Percentiles rank a stretch among this genome's conserved stretches.
These are phyloP conservation scores for Sutorius australiensis DNA, from an alignment of 768 basidiomycete species.

Conservation along the genomic window DNA sequence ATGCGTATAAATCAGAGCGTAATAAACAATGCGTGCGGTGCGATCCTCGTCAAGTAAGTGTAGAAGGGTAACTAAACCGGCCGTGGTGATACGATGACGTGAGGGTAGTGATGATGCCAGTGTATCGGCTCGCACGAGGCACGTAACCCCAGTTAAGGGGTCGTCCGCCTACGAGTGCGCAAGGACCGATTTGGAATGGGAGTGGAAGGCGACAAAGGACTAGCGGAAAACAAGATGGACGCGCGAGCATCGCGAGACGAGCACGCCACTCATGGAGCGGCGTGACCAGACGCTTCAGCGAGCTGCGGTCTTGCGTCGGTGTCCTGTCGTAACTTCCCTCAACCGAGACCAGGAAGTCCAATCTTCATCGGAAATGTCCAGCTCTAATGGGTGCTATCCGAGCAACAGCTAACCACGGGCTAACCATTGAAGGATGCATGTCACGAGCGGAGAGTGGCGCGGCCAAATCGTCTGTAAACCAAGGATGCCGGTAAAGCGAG, in stretches of 20 bases:
- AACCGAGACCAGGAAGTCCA: constrained; percentile 49
- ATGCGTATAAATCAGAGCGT: constrained; percentile 39
- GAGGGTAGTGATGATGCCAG: constrained; percentile 46
- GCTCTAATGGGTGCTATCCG: constrained; percentile 16
- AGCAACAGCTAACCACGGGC: constrained; percentile 39
- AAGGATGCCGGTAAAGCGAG: constrained; percentile 12
- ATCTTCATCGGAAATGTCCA: constrained; percentile 45
- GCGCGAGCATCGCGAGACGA: constrained; percentile 53
- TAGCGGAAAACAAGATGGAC: constrained; percentile 42
- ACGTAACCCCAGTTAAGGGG: constrained; percentile 81
- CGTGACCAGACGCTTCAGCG: constrained; percentile 51
- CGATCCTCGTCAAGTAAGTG: constrained; percentile 23
- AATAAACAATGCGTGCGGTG: constrained; percentile 40
- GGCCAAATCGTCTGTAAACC: constrained; percentile 42
- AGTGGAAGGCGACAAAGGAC: constrained; percentile 38
- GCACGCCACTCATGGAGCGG: constrained; percentile 46
- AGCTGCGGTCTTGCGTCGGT: constrained; percentile 65
- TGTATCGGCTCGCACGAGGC: constrained; percentile 76
- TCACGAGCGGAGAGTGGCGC: constrained; percentile 45
- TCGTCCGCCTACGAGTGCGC: constrained; percentile 66
- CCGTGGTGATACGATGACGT: constrained; percentile 16
- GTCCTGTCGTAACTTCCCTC: constrained; percentile 54
- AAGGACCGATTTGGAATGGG: constrained; percentile 53
- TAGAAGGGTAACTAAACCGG: constrained; percentile 26
- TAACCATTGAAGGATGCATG: constrained; percentile 28